Evolutionary conservation across 257 asterid genomes (phyloP).

Genomic region (Perilla frutescens): DNA sequence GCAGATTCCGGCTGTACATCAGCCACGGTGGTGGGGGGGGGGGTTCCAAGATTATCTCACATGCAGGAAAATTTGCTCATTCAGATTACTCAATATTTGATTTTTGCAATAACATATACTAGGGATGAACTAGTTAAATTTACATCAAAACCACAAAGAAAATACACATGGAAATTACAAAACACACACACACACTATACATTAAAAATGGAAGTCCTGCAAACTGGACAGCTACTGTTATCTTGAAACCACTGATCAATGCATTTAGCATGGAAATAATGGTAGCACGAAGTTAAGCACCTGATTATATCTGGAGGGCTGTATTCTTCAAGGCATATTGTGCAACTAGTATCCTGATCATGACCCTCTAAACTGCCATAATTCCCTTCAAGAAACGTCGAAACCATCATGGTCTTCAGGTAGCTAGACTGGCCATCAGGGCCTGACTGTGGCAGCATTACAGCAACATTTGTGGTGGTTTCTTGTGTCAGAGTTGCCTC

Average conservation of each 20-base stretch:
- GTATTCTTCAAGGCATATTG: slow-evolving; percentile 34
- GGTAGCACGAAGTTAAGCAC: slow-evolving; percentile 30
- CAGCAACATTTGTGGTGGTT: neutral
- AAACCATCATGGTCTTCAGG: slow-evolving; percentile 1
- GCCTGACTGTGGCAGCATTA: neutral
- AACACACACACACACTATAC: neutral
- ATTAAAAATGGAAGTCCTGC: slow-evolving; percentile 28
- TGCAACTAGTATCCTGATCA: slow-evolving; percentile 15
- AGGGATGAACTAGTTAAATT: too few species aligned
- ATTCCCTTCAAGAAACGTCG: slow-evolving; percentile 18
- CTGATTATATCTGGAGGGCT: slow-evolving; percentile 10
- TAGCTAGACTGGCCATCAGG: slow-evolving; percentile 8
- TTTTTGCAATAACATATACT: too few species aligned
- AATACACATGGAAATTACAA: neutral
- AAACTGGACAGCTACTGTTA: slow-evolving; percentile 39
- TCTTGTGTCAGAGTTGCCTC: slow-evolving; percentile 16
- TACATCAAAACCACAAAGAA: neutral
- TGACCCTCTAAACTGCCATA: neutral
- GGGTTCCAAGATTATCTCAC: too few species aligned
- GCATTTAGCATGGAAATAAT: slow-evolving; percentile 37
- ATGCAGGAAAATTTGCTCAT: too few species aligned
- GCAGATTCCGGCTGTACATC: too few species aligned
- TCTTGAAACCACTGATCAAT: slow-evolving; percentile 36
- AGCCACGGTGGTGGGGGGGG: too few species aligned
- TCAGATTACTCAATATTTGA: too few species aligned